phyloP scores from a whole-genome alignment of 1,139 yeast genomes.

The Pichiaceae sp. region DNA sequence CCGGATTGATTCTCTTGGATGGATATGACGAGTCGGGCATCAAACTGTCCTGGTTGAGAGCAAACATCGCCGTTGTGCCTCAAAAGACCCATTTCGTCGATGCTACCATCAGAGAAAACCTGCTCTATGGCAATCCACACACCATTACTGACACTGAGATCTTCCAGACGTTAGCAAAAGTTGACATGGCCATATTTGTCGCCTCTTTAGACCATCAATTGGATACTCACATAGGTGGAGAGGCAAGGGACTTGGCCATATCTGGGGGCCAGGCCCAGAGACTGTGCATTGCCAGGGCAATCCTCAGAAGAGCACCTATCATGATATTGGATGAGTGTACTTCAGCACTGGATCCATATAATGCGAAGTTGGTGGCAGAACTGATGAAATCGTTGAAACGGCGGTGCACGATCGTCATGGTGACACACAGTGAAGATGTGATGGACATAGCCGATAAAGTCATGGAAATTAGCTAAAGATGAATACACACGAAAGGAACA shows the following conservation, averaged over 20 bases:
- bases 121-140: conserved; percentile 49
- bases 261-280: conserved; percentile 84
- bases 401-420: conserved; percentile 32
- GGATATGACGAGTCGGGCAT: conserved; percentile 35
- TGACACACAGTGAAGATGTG: conserved; percentile 54
- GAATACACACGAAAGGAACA: conserved; percentile 74
- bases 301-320: conserved; percentile 53
- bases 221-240: conserved; percentile 48
- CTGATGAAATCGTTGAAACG: conserved; percentile 31
- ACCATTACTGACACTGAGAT: conserved; percentile 29
- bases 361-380: conserved; percentile 31
- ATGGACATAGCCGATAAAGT: conserved; percentile 41
- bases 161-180: conserved; percentile 9
- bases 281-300: conserved; percentile 66
- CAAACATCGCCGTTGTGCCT: conserved; percentile 53
- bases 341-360: conserved; percentile 62
- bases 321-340: conserved; percentile 75
- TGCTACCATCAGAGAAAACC: conserved; percentile 59
- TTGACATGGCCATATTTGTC: conserved; percentile 45
- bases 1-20: conserved; percentile 28
- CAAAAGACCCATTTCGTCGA: conserved; percentile 60
- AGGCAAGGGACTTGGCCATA: conserved; percentile 32
- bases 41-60: conserved; percentile 42
- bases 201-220: conserved; percentile 46
- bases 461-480: conserved; percentile 27